These are phyloP conservation scores for Apophysomyces ossiformis DNA, from an alignment of 371 early-diverging fungal genomes.

Conservation along the genomic window DNA sequence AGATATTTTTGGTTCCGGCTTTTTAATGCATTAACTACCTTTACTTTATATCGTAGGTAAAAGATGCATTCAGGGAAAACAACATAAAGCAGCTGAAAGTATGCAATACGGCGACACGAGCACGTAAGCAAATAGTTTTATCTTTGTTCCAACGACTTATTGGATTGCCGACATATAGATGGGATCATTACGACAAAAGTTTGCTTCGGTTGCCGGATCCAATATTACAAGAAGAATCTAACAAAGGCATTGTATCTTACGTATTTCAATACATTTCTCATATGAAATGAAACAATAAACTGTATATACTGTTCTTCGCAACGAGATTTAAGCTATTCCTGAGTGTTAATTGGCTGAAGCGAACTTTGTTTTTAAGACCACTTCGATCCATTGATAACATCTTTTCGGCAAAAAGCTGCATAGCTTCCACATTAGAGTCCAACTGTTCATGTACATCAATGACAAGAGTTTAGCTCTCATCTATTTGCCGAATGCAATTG, in stretches of 20 bases:
- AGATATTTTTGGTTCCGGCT: constrained; percentile 11
- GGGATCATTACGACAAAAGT: constrained; percentile 89
- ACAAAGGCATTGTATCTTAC: constrained; percentile 77
- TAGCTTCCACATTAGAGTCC: too few species aligned
- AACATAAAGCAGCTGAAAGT: constrained; percentile 70
- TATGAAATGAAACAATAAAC: constrained; percentile 36
- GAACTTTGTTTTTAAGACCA: too few species aligned
- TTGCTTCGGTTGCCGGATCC: constrained; percentile 73
- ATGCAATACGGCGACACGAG: constrained; percentile 79
- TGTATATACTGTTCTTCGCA: neutral
- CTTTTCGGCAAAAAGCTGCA: too few species aligned
- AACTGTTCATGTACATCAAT: too few species aligned
- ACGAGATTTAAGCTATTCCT: neutral
- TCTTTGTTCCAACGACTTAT: neutral
- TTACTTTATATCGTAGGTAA: constrained; percentile 25
- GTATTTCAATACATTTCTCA: constrained; percentile 92
- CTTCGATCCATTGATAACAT: too few species aligned
- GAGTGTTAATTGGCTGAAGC: too few species aligned
- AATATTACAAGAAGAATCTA: constrained; percentile 76
- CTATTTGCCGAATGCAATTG: too few species aligned
- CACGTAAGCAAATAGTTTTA: constrained; percentile 38
- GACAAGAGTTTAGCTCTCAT: too few species aligned
- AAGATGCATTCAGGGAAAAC: constrained; percentile 83
- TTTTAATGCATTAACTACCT: neutral
- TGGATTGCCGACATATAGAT: constrained; percentile 46